Base-by-base conservation (phyloP, 1,139 yeast genomes). In the Hemisphaericaspora xylofermentans region DNA sequence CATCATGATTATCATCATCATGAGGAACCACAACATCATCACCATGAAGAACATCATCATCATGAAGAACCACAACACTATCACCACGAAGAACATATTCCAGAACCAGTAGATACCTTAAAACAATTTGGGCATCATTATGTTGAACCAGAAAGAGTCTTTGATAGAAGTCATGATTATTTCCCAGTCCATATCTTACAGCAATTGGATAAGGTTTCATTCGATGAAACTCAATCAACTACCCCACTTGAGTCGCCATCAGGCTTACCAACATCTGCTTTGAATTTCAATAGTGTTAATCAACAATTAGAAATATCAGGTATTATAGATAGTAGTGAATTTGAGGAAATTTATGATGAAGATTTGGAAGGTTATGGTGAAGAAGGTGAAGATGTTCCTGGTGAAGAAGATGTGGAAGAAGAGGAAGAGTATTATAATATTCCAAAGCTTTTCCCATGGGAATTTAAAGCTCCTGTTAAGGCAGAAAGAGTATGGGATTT, bases 381-480 rank as follows among this genome's bases (percentile, higher is more conserved):
- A 17, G 42, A 38, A 27, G 28, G n/a, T n/a, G 28, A 29, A 4
- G 36, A 15, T 4, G 26, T 15, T 8, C 34, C 26, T 16, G 27
- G 5, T 16, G 27, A 29, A 22, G 31, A 30, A 16, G 26, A 6
- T 7, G 26, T 8, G 15, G 38, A 27, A 25, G 43, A 29, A 33
- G 43, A 35, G 16, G 49, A 48, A 5, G 44, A 46, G 16, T 39
- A 43, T 12, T 35, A 37, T 8, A 24, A 30, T 13, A 43, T 52
- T 16, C 56, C 58, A 7, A 60, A 57, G 41, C 42, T 68, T 15
- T 68, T 68, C 46, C 74, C 74, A 0, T 68, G 74, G 74, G 74
- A 68, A 46, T 61, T 52, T 42, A 54, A 54, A 39, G 47, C 49
- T 26, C 41, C 21, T 32, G 33, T 33, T 6, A 42, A 41, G 12